Conservation (phyloP, 495 filamentous ascomycete genomes). For the Staphylotrichum longicolle region DNA sequence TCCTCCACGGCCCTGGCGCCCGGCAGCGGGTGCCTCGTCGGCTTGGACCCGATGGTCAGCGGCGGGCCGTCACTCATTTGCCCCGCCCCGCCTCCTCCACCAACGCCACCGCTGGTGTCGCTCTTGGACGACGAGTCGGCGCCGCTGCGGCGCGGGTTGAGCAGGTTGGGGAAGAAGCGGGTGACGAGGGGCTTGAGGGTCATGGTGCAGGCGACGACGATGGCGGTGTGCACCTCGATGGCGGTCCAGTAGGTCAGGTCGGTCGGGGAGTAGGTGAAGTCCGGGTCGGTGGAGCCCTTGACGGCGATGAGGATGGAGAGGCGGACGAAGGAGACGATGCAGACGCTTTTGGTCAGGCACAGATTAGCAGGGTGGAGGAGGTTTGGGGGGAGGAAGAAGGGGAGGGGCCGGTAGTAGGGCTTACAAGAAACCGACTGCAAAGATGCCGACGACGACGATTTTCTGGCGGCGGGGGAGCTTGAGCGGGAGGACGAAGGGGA, state of each 20-base stretch:
- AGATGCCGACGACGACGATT: constrained; percentile 36
- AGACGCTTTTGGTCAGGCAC: constrained; percentile 19
- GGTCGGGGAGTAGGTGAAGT: constrained; percentile 25
- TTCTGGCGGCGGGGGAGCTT: constrained; percentile 39
- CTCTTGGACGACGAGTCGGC: neutral
- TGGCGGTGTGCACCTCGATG: constrained; percentile 31
- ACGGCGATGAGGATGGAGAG: constrained; percentile 24
- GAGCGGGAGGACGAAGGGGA: constrained; percentile 38
- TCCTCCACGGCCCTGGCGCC: neutral
- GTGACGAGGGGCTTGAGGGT: constrained; percentile 32
- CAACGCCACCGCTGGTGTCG: neutral
- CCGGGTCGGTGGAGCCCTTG: constrained; percentile 18
- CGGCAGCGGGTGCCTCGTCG: constrained; percentile 1
- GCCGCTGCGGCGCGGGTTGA: constrained; percentile 2
- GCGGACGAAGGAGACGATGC: constrained; percentile 32
- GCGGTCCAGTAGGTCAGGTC: constrained; percentile 24
- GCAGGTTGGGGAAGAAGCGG: constrained; percentile 22
- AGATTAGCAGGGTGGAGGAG: constrained; percentile 1
- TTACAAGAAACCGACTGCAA: constrained; percentile 42
- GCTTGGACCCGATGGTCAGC: constrained; percentile 29
- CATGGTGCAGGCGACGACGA: constrained; percentile 31
- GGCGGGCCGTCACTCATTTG: constrained; percentile 12
- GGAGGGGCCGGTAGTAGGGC: constrained; percentile 10
- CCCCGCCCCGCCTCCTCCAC: neutral
- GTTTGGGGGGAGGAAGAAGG: neutral